A percentile compares a stretch with the other conserved stretches of the same genome.
Conservation (phyloP, 371 early-diverging fungal genomes). For the Mortierella sp. region DNA sequence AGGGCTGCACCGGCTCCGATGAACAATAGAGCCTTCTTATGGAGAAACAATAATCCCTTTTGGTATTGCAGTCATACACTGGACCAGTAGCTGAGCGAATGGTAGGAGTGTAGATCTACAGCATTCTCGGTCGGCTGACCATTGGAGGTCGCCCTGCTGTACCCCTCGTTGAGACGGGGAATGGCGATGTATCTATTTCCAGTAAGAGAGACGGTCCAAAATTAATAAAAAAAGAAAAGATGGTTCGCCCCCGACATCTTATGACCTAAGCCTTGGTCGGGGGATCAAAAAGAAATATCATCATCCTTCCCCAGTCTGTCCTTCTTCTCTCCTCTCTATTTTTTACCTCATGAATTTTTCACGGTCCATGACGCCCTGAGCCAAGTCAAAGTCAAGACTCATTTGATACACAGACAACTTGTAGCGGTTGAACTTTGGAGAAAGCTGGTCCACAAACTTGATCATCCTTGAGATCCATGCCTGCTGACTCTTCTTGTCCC, state of each 20-base stretch:
- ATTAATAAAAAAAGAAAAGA: not conserved
- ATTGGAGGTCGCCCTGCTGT: slow-evolving; percentile 7
- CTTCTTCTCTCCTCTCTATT: not conserved
- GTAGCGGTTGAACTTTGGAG: slow-evolving; percentile 41
- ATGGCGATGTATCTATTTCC: slow-evolving; percentile 33
- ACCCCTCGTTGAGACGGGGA: slow-evolving; percentile 15
- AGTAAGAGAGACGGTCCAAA: too few species aligned
- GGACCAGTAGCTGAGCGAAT: slow-evolving; percentile 18
- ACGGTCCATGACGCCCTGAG: slow-evolving; percentile 18
- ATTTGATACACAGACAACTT: slow-evolving; percentile 38
- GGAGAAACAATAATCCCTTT: too few species aligned
- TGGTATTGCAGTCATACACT: not conserved
- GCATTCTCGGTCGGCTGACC: not conserved
- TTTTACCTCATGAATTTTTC: slow-evolving; percentile 34
- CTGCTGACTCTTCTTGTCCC: slow-evolving; percentile 3
- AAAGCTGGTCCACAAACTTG: slow-evolving; percentile 26
- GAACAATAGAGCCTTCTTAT: too few species aligned
- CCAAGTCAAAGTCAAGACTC: slow-evolving; percentile 33
- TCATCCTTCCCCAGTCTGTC: not conserved
- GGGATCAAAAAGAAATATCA: not conserved
- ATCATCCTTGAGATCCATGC: slow-evolving; percentile 42
- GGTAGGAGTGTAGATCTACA: slow-evolving; percentile 8
- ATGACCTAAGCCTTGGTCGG: too few species aligned
- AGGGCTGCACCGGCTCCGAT: not conserved
- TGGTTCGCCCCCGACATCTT: too few species aligned